Percentiles rank a stretch among this genome's conserved stretches.
phyloP scores from a whole-genome alignment of 169 alveolate species.

The Plasmodium billcollinsi region DNA sequence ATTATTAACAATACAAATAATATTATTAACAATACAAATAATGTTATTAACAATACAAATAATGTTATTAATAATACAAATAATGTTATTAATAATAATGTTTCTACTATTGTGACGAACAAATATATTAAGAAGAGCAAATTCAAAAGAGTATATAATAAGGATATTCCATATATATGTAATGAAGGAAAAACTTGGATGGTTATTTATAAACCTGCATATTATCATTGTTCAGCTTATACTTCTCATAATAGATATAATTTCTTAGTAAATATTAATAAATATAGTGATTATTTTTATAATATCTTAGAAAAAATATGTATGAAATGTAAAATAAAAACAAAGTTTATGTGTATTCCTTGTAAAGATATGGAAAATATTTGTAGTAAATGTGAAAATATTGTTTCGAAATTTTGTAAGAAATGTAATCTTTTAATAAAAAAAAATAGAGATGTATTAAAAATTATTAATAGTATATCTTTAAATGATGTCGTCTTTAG shows the following conservation, averaged over 20 bases:
- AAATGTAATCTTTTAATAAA: slow-evolving; percentile 54
- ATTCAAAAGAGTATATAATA: slow-evolving; percentile 65
- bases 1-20: not conserved
- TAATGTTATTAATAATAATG: not conserved
- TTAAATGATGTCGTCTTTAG: slow-evolving; percentile 78
- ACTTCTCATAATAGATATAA: slow-evolving; percentile 72
- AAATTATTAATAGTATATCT: slow-evolving; percentile 78
- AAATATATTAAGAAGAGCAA: slow-evolving; percentile 27
- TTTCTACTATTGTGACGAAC: too few species aligned
- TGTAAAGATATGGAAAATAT: slow-evolving; percentile 65
- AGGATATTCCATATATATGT: slow-evolving; percentile 82
- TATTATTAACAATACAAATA: not conserved
- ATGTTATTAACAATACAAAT: not conserved
- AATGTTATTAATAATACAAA: not conserved
- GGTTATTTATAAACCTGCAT: slow-evolving; percentile 84
- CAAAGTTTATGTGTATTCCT: slow-evolving; percentile 59
- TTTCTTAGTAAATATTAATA: slow-evolving; percentile 46
- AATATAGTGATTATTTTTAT: slow-evolving; percentile 56
- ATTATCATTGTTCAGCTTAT: slow-evolving; percentile 84
- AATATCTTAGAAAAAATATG: slow-evolving; percentile 70
- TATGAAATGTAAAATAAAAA: slow-evolving; percentile 63
- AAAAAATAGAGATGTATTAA: slow-evolving; percentile 75
- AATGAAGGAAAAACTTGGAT: slow-evolving; percentile 82
- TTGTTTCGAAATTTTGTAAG: slow-evolving; percentile 40
- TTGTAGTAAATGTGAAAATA: slow-evolving; percentile 50